Percentiles rank a stretch among this genome's conserved stretches.
phyloP scores from a whole-genome alignment of 805 yeast genomes.

The Ogataea wickerhamii region DNA sequence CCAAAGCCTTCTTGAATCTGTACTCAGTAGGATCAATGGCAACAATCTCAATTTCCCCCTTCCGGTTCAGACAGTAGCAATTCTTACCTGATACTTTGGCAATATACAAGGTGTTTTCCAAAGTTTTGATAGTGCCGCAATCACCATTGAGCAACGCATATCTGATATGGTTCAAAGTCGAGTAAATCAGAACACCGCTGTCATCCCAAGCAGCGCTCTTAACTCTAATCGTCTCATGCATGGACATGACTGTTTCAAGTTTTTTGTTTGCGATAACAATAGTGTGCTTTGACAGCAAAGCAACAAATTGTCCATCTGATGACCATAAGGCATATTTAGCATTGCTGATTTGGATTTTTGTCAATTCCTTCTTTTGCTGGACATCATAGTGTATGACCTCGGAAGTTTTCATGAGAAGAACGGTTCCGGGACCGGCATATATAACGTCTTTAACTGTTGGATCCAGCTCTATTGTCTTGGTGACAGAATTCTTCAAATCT shows the following conservation, averaged over 20 bases:
- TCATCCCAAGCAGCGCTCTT: conserved; percentile 99
- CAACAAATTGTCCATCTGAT: conserved; percentile 78
- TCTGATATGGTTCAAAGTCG: conserved; percentile 94
- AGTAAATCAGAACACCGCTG: conserved; percentile 82
- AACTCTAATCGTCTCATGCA: conserved; percentile 95
- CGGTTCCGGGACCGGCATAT: conserved; percentile 77
- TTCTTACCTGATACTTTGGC: conserved; percentile 64
- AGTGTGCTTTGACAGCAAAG: conserved; percentile 86
- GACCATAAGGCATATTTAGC: conserved; percentile 92
- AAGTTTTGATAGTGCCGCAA: conserved; percentile 87
- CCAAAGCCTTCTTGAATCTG: conserved; percentile 89
- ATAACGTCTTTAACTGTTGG: conserved; percentile 65
- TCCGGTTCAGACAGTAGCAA: conserved; percentile 79
- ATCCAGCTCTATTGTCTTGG: conserved; percentile 75
- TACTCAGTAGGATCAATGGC: conserved; percentile 94
- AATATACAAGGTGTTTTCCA: conserved; percentile 83
- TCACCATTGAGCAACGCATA: conserved; percentile 93
- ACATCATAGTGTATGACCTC: conserved; percentile 83
- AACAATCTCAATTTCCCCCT: conserved; percentile 75
- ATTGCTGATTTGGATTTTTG: conserved; percentile 65
- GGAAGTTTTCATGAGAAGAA: conserved; percentile 68
- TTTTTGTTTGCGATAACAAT: conserved; percentile 82
- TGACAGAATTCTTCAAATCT: conserved; percentile 75
- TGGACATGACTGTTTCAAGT: conserved; percentile 70
- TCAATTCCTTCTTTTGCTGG: conserved; percentile 80